phyloP scores from a whole-genome alignment of 202 grass and related monocot species.

The Dendrocalamus latiflorus region DNA sequence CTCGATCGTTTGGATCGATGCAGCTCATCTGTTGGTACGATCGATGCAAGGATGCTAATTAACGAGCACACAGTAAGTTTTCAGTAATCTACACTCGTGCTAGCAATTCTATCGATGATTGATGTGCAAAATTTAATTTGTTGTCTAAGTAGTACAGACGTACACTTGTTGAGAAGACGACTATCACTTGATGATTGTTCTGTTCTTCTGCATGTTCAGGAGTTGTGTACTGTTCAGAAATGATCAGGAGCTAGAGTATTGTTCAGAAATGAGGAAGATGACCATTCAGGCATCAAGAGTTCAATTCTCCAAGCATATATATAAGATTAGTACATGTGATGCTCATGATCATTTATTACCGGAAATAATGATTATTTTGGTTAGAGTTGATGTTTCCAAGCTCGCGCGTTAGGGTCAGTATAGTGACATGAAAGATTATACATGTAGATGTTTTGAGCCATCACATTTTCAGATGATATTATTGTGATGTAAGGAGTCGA shows the following conservation, averaged over 20 bases:
- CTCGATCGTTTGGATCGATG: constrained; percentile 21
- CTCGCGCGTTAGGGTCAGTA: not conserved
- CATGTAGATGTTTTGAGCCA: too few species aligned
- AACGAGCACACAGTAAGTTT: constrained; percentile 1
- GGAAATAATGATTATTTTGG: not conserved
- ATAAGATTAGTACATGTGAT: too few species aligned
- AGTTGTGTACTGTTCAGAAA: not conserved
- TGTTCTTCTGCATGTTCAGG: not conserved
- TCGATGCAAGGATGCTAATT: constrained; percentile 1
- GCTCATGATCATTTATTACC: not conserved
- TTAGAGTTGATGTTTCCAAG: not conserved
- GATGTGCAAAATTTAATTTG: not conserved
- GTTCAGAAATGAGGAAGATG: not conserved
- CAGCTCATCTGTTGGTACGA: constrained; percentile 17
- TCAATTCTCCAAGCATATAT: not conserved
- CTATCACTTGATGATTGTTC: not conserved
- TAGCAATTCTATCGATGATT: not conserved
- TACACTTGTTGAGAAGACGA: not conserved
- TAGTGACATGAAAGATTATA: not conserved
- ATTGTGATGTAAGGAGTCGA: not conserved
- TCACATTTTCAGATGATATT: not conserved
- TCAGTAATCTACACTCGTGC: constrained; percentile 24
- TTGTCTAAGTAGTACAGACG: not conserved
- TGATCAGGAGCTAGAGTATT: not conserved
- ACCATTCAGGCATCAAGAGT: not conserved